A percentile compares a stretch with the other conserved stretches of the same genome.
These are phyloP conservation scores for Pseudonitzschia pungens DNA, from an alignment of 108 stramenopile species.

Conservation along the genomic window DNA sequence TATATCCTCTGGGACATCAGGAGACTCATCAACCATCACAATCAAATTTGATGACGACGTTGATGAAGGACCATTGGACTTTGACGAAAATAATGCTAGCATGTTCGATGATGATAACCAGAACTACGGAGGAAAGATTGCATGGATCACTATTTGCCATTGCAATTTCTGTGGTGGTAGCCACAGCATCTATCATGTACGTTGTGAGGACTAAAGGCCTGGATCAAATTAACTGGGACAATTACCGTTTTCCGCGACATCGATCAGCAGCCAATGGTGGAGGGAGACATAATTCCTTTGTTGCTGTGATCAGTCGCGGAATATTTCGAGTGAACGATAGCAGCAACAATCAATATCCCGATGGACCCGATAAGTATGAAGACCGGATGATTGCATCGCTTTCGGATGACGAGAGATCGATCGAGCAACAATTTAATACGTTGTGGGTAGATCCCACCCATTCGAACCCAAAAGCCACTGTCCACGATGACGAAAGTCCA, in stretches of 20 bases:
- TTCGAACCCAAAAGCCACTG: constrained; percentile 11
- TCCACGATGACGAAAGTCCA: background rate
- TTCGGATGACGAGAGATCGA: constrained; percentile 14
- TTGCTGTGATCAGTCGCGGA: background rate
- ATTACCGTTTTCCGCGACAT: background rate
- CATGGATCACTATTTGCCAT: constrained; percentile 9
- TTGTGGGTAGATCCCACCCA: constrained; percentile 23
- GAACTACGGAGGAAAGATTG: background rate
- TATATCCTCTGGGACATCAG: background rate
- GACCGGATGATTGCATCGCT: background rate
- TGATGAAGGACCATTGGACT: background rate
- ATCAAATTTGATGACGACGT: background rate
- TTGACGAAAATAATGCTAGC: background rate
- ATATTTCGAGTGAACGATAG: background rate
- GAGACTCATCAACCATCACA: background rate
- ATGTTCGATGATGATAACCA: background rate
- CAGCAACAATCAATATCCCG: background rate
- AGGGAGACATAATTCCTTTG: constrained; percentile 1
- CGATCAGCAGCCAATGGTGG: background rate
- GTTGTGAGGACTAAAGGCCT: constrained; percentile 1
- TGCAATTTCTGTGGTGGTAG: constrained; percentile 3
- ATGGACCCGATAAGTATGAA: constrained; percentile 7
- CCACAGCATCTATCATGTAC: constrained; percentile 9
- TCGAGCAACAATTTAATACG: constrained; percentile 14
- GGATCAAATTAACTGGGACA: background rate